Conservation (phyloP, 177 flowering plant genomes). For the Vitis hybrid region DNA sequence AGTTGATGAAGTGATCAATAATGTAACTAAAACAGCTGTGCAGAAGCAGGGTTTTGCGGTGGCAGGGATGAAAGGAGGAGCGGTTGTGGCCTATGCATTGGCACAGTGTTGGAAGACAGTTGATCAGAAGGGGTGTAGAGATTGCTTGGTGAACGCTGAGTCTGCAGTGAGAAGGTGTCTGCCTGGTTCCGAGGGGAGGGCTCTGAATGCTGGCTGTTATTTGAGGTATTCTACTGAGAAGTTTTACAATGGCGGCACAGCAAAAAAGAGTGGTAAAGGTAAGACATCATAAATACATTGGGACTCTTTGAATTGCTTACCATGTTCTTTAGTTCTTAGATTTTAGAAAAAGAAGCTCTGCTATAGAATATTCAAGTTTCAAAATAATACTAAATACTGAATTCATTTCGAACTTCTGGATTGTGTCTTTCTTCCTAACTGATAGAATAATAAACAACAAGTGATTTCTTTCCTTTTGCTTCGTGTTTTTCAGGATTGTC, state of each 20-base stretch:
- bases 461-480: not conserved
- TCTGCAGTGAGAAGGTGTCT: conserved; percentile 6
- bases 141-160: conserved; percentile 22
- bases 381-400: too few relatives aligned
- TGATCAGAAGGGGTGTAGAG: conserved; percentile 4
- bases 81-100: conserved; percentile 20
- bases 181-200: conserved; percentile 24
- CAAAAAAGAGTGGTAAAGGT: too few relatives aligned
- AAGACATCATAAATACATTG: too few relatives aligned
- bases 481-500: conserved; percentile 1
- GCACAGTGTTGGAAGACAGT: conserved; percentile 42
- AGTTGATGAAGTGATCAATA: conserved; percentile 7
- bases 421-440: not conserved
- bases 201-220: conserved; percentile 29
- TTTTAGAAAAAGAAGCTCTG: too few relatives aligned
- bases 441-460: too few relatives aligned
- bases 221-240: conserved; percentile 30
- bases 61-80: conserved; percentile 15
- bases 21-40: conserved; percentile 14
- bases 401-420: not conserved
- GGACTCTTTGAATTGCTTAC: too few relatives aligned
- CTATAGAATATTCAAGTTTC: too few relatives aligned
- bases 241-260: not conserved
- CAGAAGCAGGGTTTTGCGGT: conserved; percentile 12
- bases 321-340: too few relatives aligned